A percentile compares a stretch with the other conserved stretches of the same genome.
Conservation (phyloP, 345 rosid genomes). For the Geranium rotundifolium region DNA sequence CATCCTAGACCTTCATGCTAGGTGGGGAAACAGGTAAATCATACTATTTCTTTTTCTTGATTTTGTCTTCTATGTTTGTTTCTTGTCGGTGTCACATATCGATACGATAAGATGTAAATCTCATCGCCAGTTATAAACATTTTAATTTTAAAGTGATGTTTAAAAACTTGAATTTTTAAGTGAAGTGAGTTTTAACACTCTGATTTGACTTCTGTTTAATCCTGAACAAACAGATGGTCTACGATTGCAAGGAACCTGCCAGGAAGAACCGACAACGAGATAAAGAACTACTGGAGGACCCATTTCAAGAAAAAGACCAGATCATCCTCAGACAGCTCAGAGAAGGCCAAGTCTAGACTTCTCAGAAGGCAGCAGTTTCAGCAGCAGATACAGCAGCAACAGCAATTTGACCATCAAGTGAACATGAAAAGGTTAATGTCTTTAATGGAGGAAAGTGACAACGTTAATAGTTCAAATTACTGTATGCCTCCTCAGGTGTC, state of each 20-base stretch:
- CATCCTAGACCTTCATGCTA: slow-evolving; percentile 76
- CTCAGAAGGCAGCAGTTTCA: slow-evolving; percentile 67
- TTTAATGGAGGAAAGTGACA: too few relatives aligned
- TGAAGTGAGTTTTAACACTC: background rate
- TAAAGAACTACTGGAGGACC: slow-evolving; percentile 91
- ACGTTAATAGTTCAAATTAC: too few relatives aligned
- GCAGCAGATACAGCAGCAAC: slow-evolving; percentile 49
- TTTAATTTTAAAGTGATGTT: background rate
- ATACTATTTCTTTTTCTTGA: too few relatives aligned
- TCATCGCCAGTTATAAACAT: too few relatives aligned
- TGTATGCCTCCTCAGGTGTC: too few relatives aligned
- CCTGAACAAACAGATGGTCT: slow-evolving; percentile 52
- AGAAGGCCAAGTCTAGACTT: slow-evolving; percentile 41
- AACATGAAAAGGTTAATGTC: too few relatives aligned
- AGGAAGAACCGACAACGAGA: slow-evolving; percentile 86
- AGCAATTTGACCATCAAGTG: slow-evolving; percentile 6
- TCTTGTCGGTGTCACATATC: too few relatives aligned
- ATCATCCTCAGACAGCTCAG: slow-evolving; percentile 30
- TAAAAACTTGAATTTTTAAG: background rate
- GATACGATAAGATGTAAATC: too few relatives aligned
- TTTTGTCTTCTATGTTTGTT: background rate
- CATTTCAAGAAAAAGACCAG: slow-evolving; percentile 82
- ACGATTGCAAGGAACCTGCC: slow-evolving; percentile 91
- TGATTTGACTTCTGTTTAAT: background rate
- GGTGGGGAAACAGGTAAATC: slow-evolving; percentile 78